Percentiles rank a stretch among this genome's conserved stretches.
Evolutionary conservation across 202 grass and related monocot species (phyloP).

Genomic region (Cymbopogon flexuosus): DNA sequence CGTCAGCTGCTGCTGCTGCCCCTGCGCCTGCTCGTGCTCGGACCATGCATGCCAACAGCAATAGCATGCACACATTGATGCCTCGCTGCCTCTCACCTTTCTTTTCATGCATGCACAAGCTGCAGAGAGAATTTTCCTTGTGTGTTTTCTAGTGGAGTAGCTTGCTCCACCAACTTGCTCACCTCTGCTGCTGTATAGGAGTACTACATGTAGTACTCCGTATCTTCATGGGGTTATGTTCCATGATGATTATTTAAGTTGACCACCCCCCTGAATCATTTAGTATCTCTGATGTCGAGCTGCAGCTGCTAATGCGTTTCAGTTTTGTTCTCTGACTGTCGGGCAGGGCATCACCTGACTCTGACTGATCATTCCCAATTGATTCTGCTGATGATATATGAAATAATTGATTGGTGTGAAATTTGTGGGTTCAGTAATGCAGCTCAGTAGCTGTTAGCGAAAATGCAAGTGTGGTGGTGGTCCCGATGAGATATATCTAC

Average conservation of each 20-base stretch:
- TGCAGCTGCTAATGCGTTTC: background rate
- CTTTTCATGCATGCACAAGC: conserved; percentile 15
- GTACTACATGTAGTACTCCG: no score
- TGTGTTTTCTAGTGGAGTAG: background rate
- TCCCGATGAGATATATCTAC: background rate
- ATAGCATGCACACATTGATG: background rate
- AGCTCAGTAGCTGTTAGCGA: background rate
- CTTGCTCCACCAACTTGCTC: background rate
- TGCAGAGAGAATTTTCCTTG: conserved; percentile 1
- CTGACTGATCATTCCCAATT: background rate
- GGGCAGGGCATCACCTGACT: no score
- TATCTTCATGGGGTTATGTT: no score
- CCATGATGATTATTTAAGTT: background rate
- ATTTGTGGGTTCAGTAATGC: background rate
- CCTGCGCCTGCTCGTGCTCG: background rate
- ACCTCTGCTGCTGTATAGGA: background rate
- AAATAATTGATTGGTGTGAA: background rate
- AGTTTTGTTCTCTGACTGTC: background rate
- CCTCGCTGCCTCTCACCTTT: background rate
- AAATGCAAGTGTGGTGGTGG: background rate
- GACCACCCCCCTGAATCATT: background rate
- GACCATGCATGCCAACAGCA: background rate
- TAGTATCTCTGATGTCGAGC: background rate
- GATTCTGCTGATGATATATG: no score
- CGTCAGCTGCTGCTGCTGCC: background rate